These are phyloP conservation scores for Pyrrhoderma noxium DNA, from an alignment of 1,284 basidiomycete genomes.

Conservation along the genomic window DNA sequence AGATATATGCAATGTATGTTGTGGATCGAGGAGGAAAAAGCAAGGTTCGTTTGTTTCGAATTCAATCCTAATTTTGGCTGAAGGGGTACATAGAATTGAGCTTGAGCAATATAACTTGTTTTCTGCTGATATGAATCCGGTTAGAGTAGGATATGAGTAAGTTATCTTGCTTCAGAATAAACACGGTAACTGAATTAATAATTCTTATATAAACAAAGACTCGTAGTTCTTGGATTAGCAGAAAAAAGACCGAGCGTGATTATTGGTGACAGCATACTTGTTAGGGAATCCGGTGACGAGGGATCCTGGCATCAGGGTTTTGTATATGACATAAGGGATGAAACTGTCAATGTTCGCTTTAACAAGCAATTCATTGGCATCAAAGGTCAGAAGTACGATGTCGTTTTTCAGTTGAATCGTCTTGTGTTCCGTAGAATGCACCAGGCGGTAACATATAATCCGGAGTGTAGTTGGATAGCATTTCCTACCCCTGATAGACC, in stretches of 20 bases:
- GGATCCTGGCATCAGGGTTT: constrained; percentile 43
- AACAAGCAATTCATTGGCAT: constrained; percentile 35
- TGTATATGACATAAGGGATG: constrained; percentile 36
- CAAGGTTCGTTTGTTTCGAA: constrained; percentile 29
- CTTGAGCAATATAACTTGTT: constrained; percentile 37
- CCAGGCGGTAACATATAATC: constrained; percentile 39
- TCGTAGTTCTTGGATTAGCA: constrained; percentile 41
- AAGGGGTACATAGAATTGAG: constrained; percentile 32
- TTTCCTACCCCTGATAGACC: constrained; percentile 43
- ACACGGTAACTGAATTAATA: constrained; percentile 1
- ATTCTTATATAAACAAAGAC: constrained; percentile 25
- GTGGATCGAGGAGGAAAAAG: constrained; percentile 41
- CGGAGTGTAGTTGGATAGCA: constrained; percentile 34
- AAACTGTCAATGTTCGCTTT: constrained; percentile 38
- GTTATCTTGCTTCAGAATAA: background rate
- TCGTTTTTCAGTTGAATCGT: constrained; percentile 45
- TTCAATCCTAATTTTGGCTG: no score
- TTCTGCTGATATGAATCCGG: constrained; percentile 29
- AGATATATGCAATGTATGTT: constrained; percentile 33
- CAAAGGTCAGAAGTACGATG: constrained; percentile 36
- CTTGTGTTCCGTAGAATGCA: constrained; percentile 47
- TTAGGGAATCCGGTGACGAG: constrained; percentile 24
- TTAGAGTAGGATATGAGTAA: constrained; percentile 24
- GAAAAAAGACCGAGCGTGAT: constrained; percentile 44
- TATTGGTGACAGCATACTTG: constrained; percentile 44